Percentiles rank a stretch among this genome's conserved stretches.
Conservation (phyloP, 352 stramenopile species). For the Phytopythium delawarense region DNA sequence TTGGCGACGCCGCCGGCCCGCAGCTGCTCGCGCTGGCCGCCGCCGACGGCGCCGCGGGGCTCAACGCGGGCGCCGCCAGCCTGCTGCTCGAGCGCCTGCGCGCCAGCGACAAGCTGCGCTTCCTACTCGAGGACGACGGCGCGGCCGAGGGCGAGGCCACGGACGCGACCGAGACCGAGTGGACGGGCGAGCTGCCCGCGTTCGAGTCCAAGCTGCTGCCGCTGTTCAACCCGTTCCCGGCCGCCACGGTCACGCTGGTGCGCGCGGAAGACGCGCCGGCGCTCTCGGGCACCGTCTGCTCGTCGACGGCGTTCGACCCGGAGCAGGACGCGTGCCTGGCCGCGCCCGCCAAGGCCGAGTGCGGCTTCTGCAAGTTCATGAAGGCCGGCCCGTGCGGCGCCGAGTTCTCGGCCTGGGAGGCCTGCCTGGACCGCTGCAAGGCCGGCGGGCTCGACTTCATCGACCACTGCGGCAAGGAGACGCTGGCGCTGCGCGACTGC, state of each 20-base stretch:
- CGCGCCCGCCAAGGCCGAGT: slow-evolving; percentile 70
- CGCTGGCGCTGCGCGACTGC: slow-evolving; percentile 75
- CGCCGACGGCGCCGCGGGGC: slow-evolving; percentile 30
- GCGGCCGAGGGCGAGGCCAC: slow-evolving; percentile 15
- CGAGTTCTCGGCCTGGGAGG: slow-evolving; percentile 80
- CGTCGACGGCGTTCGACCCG: slow-evolving; percentile 61
- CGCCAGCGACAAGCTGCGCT: slow-evolving; percentile 51
- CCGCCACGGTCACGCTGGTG: slow-evolving; percentile 34
- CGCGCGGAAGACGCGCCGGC: slow-evolving; percentile 24
- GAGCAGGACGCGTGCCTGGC: slow-evolving; percentile 40
- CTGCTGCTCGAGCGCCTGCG: slow-evolving; percentile 77
- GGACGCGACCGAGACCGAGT: slow-evolving; percentile 20
- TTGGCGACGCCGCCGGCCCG: slow-evolving; percentile 30
- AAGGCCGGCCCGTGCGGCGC: slow-evolving; percentile 80
- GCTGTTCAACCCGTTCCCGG: slow-evolving; percentile 79
- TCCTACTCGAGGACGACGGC: slow-evolving; percentile 33
- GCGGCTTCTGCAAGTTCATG: slow-evolving; percentile 90
- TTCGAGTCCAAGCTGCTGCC: slow-evolving; percentile 73
- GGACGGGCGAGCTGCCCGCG: slow-evolving; percentile 54
- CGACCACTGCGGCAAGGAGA: slow-evolving; percentile 70
- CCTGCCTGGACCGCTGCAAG: slow-evolving; percentile 77
- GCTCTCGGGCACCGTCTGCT: slow-evolving; percentile 61
- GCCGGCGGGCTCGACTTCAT: slow-evolving; percentile 73
- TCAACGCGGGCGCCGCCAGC: slow-evolving; percentile 56
- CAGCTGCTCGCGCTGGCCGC: slow-evolving; percentile 50